A percentile compares a stretch with the other conserved stretches of the same genome.
Evolutionary conservation across 768 basidiomycete genomes (phyloP).

Genomic region (Kwoniella shandongensis): DNA sequence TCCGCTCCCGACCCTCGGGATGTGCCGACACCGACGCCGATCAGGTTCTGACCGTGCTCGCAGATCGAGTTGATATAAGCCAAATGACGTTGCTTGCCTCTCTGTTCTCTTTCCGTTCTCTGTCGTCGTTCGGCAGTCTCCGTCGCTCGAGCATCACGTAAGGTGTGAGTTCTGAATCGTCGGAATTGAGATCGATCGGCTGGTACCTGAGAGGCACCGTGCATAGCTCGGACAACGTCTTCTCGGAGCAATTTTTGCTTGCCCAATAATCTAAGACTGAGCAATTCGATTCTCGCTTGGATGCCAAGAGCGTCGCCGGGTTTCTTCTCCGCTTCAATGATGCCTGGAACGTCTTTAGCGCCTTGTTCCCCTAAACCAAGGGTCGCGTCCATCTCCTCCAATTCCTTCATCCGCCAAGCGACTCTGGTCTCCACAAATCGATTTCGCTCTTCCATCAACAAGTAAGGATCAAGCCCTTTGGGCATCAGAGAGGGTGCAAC

Average conservation of each 20-base stretch:
- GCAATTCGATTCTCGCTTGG: conserved; percentile 88
- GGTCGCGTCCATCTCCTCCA: conserved; percentile 70
- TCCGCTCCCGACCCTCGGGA: conserved; percentile 62
- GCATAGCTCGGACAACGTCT: conserved; percentile 78
- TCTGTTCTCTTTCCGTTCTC: conserved; percentile 83
- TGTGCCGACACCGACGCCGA: conserved; percentile 61
- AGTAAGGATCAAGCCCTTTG: conserved; percentile 83
- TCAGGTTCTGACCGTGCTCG: conserved; percentile 73
- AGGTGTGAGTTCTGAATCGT: conserved; percentile 74
- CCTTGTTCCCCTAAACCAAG: conserved; percentile 75
- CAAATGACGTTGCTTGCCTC: conserved; percentile 93
- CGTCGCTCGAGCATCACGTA: conserved; percentile 84
- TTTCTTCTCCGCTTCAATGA: conserved; percentile 53
- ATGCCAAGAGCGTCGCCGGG: conserved; percentile 59
- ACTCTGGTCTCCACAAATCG: conserved; percentile 86
- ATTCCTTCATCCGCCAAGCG: conserved; percentile 81
- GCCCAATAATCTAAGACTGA: conserved; percentile 79
- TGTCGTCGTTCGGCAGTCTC: conserved; percentile 89
- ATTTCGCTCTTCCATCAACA: conserved; percentile 86
- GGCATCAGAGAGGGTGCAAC: conserved; percentile 89
- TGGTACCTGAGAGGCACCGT: conserved; percentile 82
- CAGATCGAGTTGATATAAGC: conserved; percentile 88
- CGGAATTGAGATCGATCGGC: conserved; percentile 91
- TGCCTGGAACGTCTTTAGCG: conserved; percentile 54
- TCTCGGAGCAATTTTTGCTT: conserved; percentile 88